Conservation (phyloP, 106 monocot genomes). For the Acorus gramineus region DNA sequence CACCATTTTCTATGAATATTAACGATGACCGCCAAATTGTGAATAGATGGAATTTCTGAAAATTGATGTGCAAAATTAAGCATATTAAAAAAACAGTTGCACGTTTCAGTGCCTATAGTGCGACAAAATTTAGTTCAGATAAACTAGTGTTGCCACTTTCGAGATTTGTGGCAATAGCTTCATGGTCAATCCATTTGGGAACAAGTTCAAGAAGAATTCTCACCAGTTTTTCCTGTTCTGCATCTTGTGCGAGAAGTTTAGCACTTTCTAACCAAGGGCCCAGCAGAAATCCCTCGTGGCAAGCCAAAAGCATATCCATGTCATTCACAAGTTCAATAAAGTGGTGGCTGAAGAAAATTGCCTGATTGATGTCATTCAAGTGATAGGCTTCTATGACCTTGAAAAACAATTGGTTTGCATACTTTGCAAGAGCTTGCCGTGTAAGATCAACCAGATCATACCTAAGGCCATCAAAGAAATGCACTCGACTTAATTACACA, state of each 20-base stretch:
- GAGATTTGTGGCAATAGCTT: no score
- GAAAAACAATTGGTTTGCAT: conserved; percentile 47
- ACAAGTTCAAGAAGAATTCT: no score
- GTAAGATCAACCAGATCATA: conserved; percentile 62
- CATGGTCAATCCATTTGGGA: no score
- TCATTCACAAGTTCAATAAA: conserved; percentile 46
- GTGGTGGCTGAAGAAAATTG: conserved; percentile 13
- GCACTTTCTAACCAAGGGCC: conserved; percentile 63
- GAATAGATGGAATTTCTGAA: no score
- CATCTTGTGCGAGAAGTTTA: conserved; percentile 29
- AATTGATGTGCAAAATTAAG: no score
- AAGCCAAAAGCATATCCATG: conserved; percentile 36
- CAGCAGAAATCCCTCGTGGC: conserved; percentile 53
- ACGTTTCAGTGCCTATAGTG: no score
- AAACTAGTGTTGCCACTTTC: no score
- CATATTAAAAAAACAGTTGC: no score
- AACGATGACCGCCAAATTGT: no score
- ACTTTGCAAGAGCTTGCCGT: conserved; percentile 49
- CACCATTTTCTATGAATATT: no score
- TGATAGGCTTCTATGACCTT: conserved; percentile 38
- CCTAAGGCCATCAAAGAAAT: conserved; percentile 9
- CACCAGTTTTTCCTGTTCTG: conserved; percentile 42
- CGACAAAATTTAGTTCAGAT: no score
- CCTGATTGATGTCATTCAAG: conserved; percentile 14
- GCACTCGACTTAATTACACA: not conserved